A percentile compares a stretch with the other conserved stretches of the same genome.
These are phyloP conservation scores for Epichloe sp. DNA, from an alignment of 2,329 filamentous ascomycete species.

Conservation along the genomic window DNA sequence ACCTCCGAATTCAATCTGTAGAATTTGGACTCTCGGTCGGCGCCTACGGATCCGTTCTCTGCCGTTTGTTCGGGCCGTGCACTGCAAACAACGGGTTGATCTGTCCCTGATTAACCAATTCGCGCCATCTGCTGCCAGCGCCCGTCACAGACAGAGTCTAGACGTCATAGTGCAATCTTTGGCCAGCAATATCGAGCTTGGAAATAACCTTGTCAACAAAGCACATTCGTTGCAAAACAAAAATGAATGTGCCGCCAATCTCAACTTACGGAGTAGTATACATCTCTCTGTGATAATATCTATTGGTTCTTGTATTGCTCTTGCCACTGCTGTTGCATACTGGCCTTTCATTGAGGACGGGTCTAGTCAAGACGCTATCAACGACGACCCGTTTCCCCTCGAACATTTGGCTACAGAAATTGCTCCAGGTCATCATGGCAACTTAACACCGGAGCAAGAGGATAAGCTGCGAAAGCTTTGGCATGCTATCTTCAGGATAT, in stretches of 20 bases:
- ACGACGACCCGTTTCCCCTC: not conserved
- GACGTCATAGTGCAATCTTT: not conserved
- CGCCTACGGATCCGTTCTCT: not conserved
- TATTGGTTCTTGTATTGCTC: constrained; percentile 2
- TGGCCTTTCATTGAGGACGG: not conserved
- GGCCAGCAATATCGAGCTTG: not conserved
- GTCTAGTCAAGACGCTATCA: not conserved
- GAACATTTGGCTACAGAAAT: constrained; percentile 27
- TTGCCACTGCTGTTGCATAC: constrained; percentile 3
- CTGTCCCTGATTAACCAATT: not conserved
- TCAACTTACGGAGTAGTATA: not conserved
- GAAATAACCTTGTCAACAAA: not conserved
- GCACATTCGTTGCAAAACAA: not conserved
- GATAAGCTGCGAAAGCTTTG: constrained; percentile 81
- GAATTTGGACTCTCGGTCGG: not conserved
- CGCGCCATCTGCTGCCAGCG: not conserved
- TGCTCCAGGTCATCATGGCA: constrained; percentile 65
- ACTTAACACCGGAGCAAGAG: constrained; percentile 80
- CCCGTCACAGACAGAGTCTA: not conserved
- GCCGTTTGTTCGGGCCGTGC: not conserved
- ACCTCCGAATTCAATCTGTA: not conserved
- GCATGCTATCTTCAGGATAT: constrained; percentile 62
- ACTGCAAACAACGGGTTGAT: not conserved
- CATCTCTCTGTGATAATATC: not conserved
- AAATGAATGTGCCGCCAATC: not conserved